Evolutionary conservation across 345 rosid genomes (phyloP).

Genomic region (Noccaea caerulescens): DNA sequence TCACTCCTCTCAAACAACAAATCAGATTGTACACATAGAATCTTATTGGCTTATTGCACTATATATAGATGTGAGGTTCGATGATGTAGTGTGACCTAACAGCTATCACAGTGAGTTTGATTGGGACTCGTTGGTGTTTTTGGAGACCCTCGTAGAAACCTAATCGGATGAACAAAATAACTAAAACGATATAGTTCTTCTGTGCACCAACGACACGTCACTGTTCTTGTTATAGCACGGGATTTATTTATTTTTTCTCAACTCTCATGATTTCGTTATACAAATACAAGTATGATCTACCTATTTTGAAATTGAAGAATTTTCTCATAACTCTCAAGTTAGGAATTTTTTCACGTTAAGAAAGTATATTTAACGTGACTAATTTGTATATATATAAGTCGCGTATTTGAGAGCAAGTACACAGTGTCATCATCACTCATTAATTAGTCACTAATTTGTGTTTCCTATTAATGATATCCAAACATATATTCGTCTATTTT

Average conservation of each 20-base stretch:
- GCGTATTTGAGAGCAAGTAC: too few species aligned
- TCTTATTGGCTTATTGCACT: background rate
- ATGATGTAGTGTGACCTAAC: conserved; percentile 14
- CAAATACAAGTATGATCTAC: too few species aligned
- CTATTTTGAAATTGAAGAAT: too few species aligned
- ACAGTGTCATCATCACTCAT: too few species aligned
- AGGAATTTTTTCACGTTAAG: too few species aligned
- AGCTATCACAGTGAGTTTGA: background rate
- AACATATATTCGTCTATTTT: conserved; percentile 6
- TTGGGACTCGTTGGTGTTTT: background rate
- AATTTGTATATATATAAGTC: too few species aligned
- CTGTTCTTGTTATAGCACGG: background rate
- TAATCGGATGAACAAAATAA: background rate
- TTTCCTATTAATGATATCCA: conserved; percentile 10
- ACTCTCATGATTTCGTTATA: background rate
- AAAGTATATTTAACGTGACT: too few species aligned
- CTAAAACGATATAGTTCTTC: background rate
- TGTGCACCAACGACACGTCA: background rate
- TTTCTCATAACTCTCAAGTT: too few species aligned
- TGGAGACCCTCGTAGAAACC: conserved; percentile 1
- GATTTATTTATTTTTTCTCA: too few species aligned
- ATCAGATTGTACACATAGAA: background rate
- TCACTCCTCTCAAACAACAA: conserved; percentile 1
- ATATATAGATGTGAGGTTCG: background rate
- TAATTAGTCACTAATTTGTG: too few species aligned